A percentile compares a stretch with the other conserved stretches of the same genome.
These are phyloP conservation scores for Metarhizium brunneum DNA, from an alignment of 2,329 filamentous ascomycete species.

Conservation along the genomic window DNA sequence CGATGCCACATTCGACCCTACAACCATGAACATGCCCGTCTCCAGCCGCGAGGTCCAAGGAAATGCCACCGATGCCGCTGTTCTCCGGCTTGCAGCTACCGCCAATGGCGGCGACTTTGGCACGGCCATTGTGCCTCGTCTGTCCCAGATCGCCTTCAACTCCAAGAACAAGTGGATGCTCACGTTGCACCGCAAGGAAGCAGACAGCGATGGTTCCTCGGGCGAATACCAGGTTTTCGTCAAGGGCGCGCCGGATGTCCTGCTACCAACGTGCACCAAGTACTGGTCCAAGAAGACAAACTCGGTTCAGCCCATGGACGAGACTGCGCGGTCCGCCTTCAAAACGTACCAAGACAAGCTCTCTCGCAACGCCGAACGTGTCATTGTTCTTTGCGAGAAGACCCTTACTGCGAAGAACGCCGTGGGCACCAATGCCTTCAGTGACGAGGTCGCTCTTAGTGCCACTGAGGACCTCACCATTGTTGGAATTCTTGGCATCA, in stretches of 20 bases:
- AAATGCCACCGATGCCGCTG: slow-evolving; percentile 33
- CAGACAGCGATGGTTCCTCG: slow-evolving; percentile 12
- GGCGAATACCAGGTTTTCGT: slow-evolving; percentile 33
- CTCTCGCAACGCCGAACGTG: slow-evolving; percentile 32
- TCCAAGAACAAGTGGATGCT: slow-evolving; percentile 43
- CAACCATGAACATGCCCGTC: slow-evolving; percentile 24
- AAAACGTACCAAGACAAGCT: slow-evolving; percentile 28
- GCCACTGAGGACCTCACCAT: slow-evolving; percentile 34
- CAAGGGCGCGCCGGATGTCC: slow-evolving; percentile 45
- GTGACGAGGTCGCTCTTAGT: slow-evolving; percentile 34
- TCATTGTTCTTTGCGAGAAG: slow-evolving; percentile 33
- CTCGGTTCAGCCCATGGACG: slow-evolving; percentile 24
- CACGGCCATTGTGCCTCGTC: slow-evolving; percentile 12
- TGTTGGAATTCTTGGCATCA: slow-evolving; percentile 42
- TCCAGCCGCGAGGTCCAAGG: slow-evolving; percentile 26
- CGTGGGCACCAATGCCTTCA: slow-evolving; percentile 36
- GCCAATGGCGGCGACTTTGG: slow-evolving; percentile 12
- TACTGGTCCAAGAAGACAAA: slow-evolving; percentile 25
- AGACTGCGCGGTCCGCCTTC: slow-evolving; percentile 21
- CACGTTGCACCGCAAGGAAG: slow-evolving; percentile 19
- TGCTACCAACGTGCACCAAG: slow-evolving; percentile 26
- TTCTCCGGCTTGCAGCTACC: slow-evolving; percentile 28
- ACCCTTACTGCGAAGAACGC: slow-evolving; percentile 16
- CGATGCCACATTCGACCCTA: slow-evolving; percentile 31
- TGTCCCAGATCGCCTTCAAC: slow-evolving; percentile 38